Conservation (phyloP, 495 filamentous ascomycete species). For the Aspergillus conjunctus region DNA sequence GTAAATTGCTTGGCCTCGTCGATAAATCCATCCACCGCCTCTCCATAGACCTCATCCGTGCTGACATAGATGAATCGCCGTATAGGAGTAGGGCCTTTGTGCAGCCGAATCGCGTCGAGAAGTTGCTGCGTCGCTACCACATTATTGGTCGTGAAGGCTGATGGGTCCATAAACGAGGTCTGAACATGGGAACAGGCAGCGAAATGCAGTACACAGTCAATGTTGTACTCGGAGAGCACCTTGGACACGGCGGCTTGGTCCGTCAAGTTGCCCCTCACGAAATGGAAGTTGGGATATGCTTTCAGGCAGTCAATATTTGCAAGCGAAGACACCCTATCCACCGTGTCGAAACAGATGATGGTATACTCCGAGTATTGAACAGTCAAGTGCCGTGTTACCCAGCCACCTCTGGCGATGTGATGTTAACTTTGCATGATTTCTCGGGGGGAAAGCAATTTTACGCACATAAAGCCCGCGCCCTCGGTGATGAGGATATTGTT, state of each 20-base stretch:
- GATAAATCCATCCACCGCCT: conserved; percentile 60
- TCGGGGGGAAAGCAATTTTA: too few relatives aligned
- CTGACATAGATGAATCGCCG: conserved; percentile 71
- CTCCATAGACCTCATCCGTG: conserved; percentile 79
- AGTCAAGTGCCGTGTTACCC: conserved; percentile 71
- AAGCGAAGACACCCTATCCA: conserved; percentile 72
- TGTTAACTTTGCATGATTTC: neutral
- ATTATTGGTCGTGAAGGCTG: conserved; percentile 69
- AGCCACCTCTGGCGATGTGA: conserved; percentile 55
- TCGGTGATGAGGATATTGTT: conserved; percentile 16
- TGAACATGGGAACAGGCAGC: conserved; percentile 77
- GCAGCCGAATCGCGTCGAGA: conserved; percentile 65
- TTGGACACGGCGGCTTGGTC: conserved; percentile 60
- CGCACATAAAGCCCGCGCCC: conserved; percentile 15
- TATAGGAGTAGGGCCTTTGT: conserved; percentile 55
- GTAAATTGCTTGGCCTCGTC: conserved; percentile 61
- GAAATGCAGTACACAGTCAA: conserved; percentile 78
- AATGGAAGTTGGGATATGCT: conserved; percentile 67
- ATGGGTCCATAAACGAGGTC: conserved; percentile 70
- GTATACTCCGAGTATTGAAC: conserved; percentile 70
- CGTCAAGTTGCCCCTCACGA: conserved; percentile 71
- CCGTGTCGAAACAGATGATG: conserved; percentile 74
- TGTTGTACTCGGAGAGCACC: conserved; percentile 60
- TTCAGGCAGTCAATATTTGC: conserved; percentile 68
- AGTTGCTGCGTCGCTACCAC: conserved; percentile 74